Percentiles rank a stretch among this genome's conserved stretches.
These are phyloP conservation scores for Elongisporangium prolatum DNA, from an alignment of 352 stramenopile genomes.

Conservation along the genomic window DNA sequence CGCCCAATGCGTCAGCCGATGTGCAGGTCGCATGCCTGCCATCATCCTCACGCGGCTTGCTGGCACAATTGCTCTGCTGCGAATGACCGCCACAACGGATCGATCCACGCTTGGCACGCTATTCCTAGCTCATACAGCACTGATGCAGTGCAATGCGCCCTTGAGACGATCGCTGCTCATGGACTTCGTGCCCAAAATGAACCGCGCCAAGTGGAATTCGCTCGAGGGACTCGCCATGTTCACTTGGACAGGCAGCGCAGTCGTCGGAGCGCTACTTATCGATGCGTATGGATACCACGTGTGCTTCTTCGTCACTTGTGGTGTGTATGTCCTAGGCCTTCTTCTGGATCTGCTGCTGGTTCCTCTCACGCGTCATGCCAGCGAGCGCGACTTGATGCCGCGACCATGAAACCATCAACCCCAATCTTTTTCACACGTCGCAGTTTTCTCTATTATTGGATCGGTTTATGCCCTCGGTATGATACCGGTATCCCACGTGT, in stretches of 20 bases:
- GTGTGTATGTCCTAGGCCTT: conserved; percentile 41
- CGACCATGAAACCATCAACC: not conserved
- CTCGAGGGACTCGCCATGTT: conserved; percentile 61
- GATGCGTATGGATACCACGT: conserved; percentile 56
- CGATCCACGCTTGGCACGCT: conserved; percentile 31
- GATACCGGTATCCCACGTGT: not conserved
- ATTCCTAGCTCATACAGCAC: conserved; percentile 43
- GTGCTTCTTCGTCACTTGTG: conserved; percentile 51
- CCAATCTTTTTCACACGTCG: not conserved
- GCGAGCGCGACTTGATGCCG: not conserved
- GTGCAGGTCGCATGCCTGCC: conserved; percentile 43
- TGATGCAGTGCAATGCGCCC: conserved; percentile 62
- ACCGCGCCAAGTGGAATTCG: conserved; percentile 67
- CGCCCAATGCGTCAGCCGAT: conserved; percentile 33
- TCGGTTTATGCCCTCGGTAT: not conserved
- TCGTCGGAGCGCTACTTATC: conserved; percentile 57
- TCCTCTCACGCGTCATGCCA: conserved; percentile 40
- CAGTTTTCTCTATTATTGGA: not conserved
- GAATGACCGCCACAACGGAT: conserved; percentile 34
- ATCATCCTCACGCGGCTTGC: conserved; percentile 39
- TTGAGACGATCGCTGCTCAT: conserved; percentile 67
- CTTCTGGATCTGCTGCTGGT: conserved; percentile 50
- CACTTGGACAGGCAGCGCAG: conserved; percentile 55
- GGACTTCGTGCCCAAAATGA: conserved; percentile 60
- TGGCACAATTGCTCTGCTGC: conserved; percentile 32